A percentile compares a stretch with the other conserved stretches of the same genome.
Evolutionary conservation across 306 rosid genomes (phyloP).

Genomic region (Mimosa pudica): DNA sequence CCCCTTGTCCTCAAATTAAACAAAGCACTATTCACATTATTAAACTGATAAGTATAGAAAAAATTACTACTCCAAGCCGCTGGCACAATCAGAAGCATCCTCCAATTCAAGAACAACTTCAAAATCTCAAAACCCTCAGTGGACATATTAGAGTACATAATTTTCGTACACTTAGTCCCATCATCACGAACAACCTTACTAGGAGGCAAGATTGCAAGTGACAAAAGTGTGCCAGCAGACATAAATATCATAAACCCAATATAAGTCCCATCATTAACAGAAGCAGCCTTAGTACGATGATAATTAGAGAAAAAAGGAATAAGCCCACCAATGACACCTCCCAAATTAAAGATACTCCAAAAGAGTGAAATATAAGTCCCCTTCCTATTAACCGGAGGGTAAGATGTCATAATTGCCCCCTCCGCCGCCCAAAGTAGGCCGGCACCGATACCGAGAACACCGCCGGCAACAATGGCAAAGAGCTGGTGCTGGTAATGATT

Average conservation of each 20-base stretch:
- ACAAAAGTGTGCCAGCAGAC: slow-evolving; percentile 57
- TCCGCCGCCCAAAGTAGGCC: slow-evolving; percentile 89
- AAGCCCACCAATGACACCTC: slow-evolving; percentile 88
- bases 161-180: slow-evolving; percentile 63
- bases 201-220: slow-evolving; percentile 62
- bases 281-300: slow-evolving; percentile 47
- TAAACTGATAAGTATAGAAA: slow-evolving; percentile 85
- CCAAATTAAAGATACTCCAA: slow-evolving; percentile 94
- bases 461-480: slow-evolving; percentile 68
- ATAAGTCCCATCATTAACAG: slow-evolving; percentile 87
- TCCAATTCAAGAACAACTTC: slow-evolving; percentile 70
- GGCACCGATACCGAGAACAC: slow-evolving; percentile 72
- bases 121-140: slow-evolving; percentile 57
- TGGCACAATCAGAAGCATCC: slow-evolving; percentile 77
- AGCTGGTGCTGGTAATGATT: slow-evolving; percentile 70
- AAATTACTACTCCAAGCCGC: slow-evolving; percentile 88
- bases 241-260: slow-evolving; percentile 86
- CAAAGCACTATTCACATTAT: slow-evolving; percentile 65
- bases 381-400: slow-evolving; percentile 73
- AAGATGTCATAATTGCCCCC: slow-evolving; percentile 95
- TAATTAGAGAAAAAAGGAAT: slow-evolving; percentile 74
- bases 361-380: slow-evolving; percentile 84
- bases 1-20: slow-evolving; percentile 91
- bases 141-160: slow-evolving; percentile 57
- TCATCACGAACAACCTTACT: slow-evolving; percentile 73